These are phyloP conservation scores for Plicaturopsis crispa DNA, from an alignment of 768 basidiomycete genomes.

Conservation along the genomic window DNA sequence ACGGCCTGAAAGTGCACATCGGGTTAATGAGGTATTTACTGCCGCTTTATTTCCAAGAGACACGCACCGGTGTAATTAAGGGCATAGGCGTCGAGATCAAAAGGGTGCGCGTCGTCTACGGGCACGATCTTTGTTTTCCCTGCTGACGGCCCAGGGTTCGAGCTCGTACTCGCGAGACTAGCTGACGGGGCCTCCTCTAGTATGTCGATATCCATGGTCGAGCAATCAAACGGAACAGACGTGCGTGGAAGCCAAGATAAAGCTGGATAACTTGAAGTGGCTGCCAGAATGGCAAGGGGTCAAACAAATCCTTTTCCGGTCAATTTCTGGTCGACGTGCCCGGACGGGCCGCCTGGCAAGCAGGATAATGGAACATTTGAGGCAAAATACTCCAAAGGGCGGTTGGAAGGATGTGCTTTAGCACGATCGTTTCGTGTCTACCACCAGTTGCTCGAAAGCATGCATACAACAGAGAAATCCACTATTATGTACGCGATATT, in stretches of 20 bases:
- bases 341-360: background rate
- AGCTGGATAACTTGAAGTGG: too few species aligned
- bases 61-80: conserved; percentile 71
- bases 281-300: conserved; percentile 1
- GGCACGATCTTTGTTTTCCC: conserved; percentile 21
- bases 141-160: too few species aligned
- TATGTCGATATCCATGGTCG: conserved; percentile 35
- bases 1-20: conserved; percentile 45
- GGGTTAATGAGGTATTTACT: too few species aligned
- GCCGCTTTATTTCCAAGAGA: too few species aligned
- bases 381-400: conserved; percentile 1
- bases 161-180: conserved; percentile 11
- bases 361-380: background rate
- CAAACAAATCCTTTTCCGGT: background rate
- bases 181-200: conserved; percentile 17
- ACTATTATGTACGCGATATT: too few species aligned
- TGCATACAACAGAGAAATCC: too few species aligned
- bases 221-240: too few species aligned
- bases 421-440: too few species aligned
- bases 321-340: background rate
- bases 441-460: too few species aligned
- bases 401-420: background rate
- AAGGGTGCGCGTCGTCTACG: conserved; percentile 77
- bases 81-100: conserved; percentile 79
- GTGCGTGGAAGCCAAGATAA: too few species aligned